phyloP scores from a whole-genome alignment of 495 filamentous ascomycete species.

The Paragyromitra xinjiangensis region DNA sequence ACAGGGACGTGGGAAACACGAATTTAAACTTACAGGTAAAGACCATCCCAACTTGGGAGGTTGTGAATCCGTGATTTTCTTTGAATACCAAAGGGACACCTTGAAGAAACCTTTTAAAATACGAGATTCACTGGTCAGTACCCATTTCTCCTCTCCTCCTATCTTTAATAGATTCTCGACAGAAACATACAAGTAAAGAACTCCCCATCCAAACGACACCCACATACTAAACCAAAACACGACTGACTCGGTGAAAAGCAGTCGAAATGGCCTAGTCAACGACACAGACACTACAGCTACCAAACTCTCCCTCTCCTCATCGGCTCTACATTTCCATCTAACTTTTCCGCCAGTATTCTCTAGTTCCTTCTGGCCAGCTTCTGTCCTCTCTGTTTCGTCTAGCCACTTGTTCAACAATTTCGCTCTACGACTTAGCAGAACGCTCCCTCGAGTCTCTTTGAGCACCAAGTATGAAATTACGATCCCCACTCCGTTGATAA shows the following conservation, averaged over 20 bases:
- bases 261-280: constrained; percentile 79
- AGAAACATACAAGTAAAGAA: constrained; percentile 84
- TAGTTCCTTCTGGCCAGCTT: constrained; percentile 62
- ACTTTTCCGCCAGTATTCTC: constrained; percentile 66
- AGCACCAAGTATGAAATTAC: constrained; percentile 71
- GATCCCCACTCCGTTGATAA: constrained; percentile 72
- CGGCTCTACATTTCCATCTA: constrained; percentile 84
- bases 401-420: constrained; percentile 80
- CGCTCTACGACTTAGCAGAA: constrained; percentile 82
- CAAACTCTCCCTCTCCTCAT: constrained; percentile 79
- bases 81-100: constrained; percentile 77
- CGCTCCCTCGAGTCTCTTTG: constrained; percentile 83
- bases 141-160: neutral
- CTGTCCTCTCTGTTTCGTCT: constrained; percentile 60
- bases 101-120: constrained; percentile 49
- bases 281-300: constrained; percentile 78
- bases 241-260: constrained; percentile 89
- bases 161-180: constrained; percentile 55
- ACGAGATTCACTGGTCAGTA: neutral
- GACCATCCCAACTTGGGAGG: constrained; percentile 73
- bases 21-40: constrained; percentile 65
- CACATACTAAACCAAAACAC: constrained; percentile 95
- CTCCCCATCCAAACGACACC: constrained; percentile 89
- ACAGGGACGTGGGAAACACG: neutral
- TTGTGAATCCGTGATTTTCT: constrained; percentile 73